Evolutionary conservation across 108 stramenopile genomes (phyloP), one percentile per base, ranked within the genome.

Genomic region (Discostella pseudostelligera): DNA sequence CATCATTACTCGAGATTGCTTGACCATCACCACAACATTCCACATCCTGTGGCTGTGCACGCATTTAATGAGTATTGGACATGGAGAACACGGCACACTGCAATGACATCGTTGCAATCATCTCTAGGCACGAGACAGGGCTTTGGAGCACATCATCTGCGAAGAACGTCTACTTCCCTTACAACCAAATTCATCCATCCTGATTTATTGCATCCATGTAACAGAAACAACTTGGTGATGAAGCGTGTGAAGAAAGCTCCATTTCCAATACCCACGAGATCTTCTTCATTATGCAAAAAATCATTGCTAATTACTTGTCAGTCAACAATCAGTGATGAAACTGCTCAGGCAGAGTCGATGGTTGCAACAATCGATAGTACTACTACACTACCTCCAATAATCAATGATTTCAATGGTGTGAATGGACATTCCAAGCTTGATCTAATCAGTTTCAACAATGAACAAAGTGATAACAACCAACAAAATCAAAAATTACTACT

Each of bases 251-350:
- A 22, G 8, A 20, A 16, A 32, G 14, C 29, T 39, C 16, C 29
- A 10, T 14, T 19, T 9, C 29, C 9, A 16, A 56, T n/a, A n/a
- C 14, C 8, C 35, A 19, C 16, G 19, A 56, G 36, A 56, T 56
- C 55, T 39, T 0, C 9, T 37, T 0, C 32, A 5, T 32, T n/a
- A n/a, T n/a, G n/a, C n/a, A n/a, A 14, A 1, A 37, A 39, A 56
- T 56, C 55, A 8, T 39, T 56, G 55, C 37, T 39, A 2, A 39
- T 37, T 5, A 32, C 3, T 56, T 56, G 14, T 19, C 55, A 56
- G 35, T 56, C 55, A n/a, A 56, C 55, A 8, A 56, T 39, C 55
- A 56, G 55, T 56, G 35, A 56, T 39, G 55, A 8, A 36, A 56
- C 55, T 36, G 14, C 32, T 5, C 28, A 56, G 14, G 37, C 9